phyloP scores from a whole-genome alignment of 2,329 filamentous ascomycete genomes.

The Penicillium sp. region DNA sequence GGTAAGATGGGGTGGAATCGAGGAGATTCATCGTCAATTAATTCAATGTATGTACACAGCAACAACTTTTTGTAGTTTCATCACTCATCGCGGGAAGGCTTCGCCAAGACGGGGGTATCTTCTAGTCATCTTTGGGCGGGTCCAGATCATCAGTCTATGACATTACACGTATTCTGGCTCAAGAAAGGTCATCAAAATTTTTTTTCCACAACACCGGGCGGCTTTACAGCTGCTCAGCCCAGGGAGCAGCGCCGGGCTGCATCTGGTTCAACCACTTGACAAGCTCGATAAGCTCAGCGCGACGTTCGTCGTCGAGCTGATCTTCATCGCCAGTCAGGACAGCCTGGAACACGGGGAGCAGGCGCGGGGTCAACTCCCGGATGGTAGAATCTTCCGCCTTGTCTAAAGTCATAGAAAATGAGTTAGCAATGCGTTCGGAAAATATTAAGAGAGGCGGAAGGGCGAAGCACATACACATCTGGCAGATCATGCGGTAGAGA shows the following conservation, averaged over 20 bases:
- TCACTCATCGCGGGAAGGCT: conserved; percentile 25
- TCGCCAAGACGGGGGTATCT: conserved; percentile 25
- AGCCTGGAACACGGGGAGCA: conserved; percentile 44
- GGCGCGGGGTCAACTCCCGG: conserved; percentile 40
- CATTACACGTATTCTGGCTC: conserved; percentile 18
- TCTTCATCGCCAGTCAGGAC: conserved; percentile 42
- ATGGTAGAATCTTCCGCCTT: conserved; percentile 44
- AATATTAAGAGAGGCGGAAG: not conserved
- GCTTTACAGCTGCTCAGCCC: conserved; percentile 34
- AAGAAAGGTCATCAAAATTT: conserved; percentile 11
- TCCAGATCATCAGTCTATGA: conserved; percentile 25
- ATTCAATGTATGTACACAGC: conserved; percentile 23
- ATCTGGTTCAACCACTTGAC: conserved; percentile 45
- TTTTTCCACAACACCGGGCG: conserved; percentile 1
- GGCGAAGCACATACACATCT: conserved; percentile 61
- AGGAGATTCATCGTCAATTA: conserved; percentile 5
- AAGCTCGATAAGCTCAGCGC: conserved; percentile 42
- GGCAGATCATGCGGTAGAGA: conserved; percentile 82
- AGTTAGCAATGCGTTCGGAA: not conserved
- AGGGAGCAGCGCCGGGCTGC: conserved; percentile 36
- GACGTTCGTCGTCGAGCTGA: conserved; percentile 45
- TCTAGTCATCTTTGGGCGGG: conserved; percentile 25
- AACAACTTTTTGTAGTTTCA: conserved; percentile 24
- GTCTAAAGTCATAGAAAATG: conserved; percentile 23
- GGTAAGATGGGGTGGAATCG: not conserved